These are phyloP conservation scores for Cyclostephanos tholiformis DNA, from an alignment of 108 stramenopile genomes.

Conservation along the genomic window DNA sequence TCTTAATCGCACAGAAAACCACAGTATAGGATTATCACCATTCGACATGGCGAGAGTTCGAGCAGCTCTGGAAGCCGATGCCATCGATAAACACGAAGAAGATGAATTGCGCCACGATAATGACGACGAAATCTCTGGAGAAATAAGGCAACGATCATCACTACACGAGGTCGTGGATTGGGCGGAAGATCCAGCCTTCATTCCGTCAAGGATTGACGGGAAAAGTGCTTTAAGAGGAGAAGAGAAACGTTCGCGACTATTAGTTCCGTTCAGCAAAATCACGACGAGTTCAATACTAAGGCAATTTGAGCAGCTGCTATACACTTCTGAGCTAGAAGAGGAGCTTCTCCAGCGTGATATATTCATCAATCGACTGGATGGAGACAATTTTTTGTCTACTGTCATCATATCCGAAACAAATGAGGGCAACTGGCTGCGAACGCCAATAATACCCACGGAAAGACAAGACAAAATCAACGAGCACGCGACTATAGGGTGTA, in stretches of 20 bases:
- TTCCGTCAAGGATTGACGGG: not conserved
- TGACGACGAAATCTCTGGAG: not conserved
- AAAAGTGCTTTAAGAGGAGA: not conserved
- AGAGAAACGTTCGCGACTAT: not conserved
- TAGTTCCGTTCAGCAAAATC: not conserved
- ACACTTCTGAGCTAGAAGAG: conserved; percentile 8
- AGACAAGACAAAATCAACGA: conserved; percentile 7
- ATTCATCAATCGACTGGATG: not conserved
- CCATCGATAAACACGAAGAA: not conserved
- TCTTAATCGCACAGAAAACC: not conserved
- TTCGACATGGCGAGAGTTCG: conserved; percentile 28
- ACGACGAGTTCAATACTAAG: not conserved
- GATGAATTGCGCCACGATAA: not conserved
- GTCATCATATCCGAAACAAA: not conserved
- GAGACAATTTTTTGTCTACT: not conserved
- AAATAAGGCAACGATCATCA: not conserved
- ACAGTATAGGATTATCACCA: conserved; percentile 29
- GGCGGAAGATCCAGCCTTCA: not conserved
- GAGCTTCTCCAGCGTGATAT: conserved; percentile 5
- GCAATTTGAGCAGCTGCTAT: not conserved
- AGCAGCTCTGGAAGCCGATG: conserved; percentile 19
- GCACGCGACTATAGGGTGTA: not conserved
- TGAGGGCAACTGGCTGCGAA: not conserved
- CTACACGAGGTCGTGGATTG: not conserved
- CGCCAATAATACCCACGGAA: not conserved